These are phyloP conservation scores for Paraphaeosphaeria minitans DNA, from an alignment of 2,329 filamentous ascomycete genomes.

Conservation along the genomic window DNA sequence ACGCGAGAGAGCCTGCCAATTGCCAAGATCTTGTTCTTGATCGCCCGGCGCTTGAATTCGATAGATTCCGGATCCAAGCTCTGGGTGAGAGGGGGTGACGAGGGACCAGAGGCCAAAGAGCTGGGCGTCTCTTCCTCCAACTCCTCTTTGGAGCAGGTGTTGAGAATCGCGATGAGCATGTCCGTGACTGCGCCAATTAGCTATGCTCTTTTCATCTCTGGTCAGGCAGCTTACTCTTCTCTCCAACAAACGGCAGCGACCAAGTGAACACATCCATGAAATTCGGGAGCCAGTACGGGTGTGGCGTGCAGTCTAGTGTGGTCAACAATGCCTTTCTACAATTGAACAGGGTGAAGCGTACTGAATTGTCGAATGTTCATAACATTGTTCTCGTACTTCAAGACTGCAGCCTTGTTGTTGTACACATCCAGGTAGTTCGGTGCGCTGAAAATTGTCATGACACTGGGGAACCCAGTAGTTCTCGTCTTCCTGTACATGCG, in stretches of 20 bases:
- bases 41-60: slow-evolving; percentile 92
- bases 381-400: slow-evolving; percentile 99
- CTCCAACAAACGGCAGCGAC: slow-evolving; percentile 97
- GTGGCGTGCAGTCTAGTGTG: slow-evolving; percentile 79
- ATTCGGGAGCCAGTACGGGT: slow-evolving; percentile 99
- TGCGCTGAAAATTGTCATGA: slow-evolving; percentile 99
- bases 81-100: slow-evolving; percentile 70
- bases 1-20: slow-evolving; percentile 96
- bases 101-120: slow-evolving; percentile 71
- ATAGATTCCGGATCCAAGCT: slow-evolving; percentile 78
- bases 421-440: slow-evolving; percentile 99
- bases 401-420: slow-evolving; percentile 98
- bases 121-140: slow-evolving; percentile 86
- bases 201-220: background rate
- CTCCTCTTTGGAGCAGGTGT: slow-evolving; percentile 98
- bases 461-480: slow-evolving; percentile 96
- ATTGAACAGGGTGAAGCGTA: slow-evolving; percentile 24
- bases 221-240: slow-evolving; percentile 65
- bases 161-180: slow-evolving; percentile 98
- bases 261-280: slow-evolving; percentile 99
- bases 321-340: slow-evolving; percentile 19
- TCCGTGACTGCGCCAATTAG: slow-evolving; percentile 69
- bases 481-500: slow-evolving; percentile 99
- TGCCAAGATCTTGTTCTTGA: slow-evolving; percentile 99
- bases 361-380: slow-evolving; percentile 99